A percentile compares a stretch with the other conserved stretches of the same genome.
These are phyloP conservation scores for Waltergamsia citrina DNA, from an alignment of 2,329 filamentous ascomycete species.

Conservation along the genomic window DNA sequence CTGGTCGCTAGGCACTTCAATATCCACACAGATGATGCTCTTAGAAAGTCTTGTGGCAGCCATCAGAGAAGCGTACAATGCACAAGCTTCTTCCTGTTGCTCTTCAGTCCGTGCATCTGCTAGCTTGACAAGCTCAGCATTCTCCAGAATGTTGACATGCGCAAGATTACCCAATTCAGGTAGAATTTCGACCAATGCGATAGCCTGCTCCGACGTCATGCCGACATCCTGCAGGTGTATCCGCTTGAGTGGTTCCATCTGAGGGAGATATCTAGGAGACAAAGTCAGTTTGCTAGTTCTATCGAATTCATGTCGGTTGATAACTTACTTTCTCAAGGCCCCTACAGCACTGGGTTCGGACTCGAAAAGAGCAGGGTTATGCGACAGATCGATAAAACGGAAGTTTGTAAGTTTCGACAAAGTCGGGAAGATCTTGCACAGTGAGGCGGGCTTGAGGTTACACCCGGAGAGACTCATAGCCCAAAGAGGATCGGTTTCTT, in stretches of 20 bases:
- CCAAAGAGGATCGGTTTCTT: conserved; percentile 53
- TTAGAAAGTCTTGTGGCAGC: conserved; percentile 77
- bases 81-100: conserved; percentile 85
- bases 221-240: conserved; percentile 81
- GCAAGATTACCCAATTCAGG: conserved; percentile 75
- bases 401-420: conserved; percentile 63
- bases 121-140: conserved; percentile 60
- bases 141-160: conserved; percentile 81
- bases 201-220: conserved; percentile 78
- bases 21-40: conserved; percentile 80
- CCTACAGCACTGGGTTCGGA: conserved; percentile 63
- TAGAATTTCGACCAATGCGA: conserved; percentile 81
- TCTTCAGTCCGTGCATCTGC: conserved; percentile 69
- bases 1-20: conserved; percentile 73
- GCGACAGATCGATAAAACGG: conserved; percentile 84
- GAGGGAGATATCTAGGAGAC: conserved; percentile 59
- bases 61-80: conserved; percentile 84
- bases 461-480: conserved; percentile 82
- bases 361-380: conserved; percentile 75
- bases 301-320: not conserved
- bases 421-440: conserved; percentile 67
- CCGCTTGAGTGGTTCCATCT: conserved; percentile 67
- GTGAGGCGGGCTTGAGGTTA: conserved; percentile 61
- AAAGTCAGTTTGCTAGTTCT: not conserved
- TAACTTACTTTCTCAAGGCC: conserved; percentile 59